Percentiles rank a stretch among this genome's conserved stretches.
phyloP scores from a whole-genome alignment of 2,329 filamentous ascomycete genomes.

The Colletotrichum lupini region DNA sequence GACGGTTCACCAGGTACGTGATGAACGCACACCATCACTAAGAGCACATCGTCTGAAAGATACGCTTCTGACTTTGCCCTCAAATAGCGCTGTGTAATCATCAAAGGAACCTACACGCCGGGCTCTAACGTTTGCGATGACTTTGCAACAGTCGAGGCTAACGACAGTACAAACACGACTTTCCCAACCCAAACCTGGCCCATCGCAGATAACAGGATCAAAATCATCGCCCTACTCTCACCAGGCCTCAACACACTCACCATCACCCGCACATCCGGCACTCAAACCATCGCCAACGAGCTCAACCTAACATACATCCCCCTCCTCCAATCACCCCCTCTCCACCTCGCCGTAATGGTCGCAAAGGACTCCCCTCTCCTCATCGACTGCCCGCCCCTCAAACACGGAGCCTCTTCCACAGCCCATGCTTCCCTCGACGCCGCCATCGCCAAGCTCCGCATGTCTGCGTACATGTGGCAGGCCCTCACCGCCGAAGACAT shows the following conservation, averaged over 20 bases:
- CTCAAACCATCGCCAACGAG: neutral
- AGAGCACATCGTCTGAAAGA: too few relatives aligned
- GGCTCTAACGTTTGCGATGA: neutral
- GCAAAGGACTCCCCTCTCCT: conserved; percentile 76
- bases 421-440: conserved; percentile 64
- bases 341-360: conserved; percentile 77
- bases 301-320: conserved; percentile 64
- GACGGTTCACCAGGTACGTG: conserved; percentile 17
- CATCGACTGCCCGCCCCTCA: conserved; percentile 73
- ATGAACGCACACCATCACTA: too few relatives aligned
- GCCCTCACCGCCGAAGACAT: conserved; percentile 81
- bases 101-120: conserved; percentile 5
- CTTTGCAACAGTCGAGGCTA: conserved; percentile 3
- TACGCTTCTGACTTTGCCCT: neutral
- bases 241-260: conserved; percentile 18
- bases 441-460: conserved; percentile 76
- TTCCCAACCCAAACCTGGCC: conserved; percentile 30
- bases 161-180: neutral
- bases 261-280: neutral
- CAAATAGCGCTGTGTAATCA: conserved; percentile 22
- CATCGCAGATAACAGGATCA: conserved; percentile 7
- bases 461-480: conserved; percentile 82
- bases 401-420: conserved; percentile 66
- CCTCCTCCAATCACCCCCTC: conserved; percentile 67
- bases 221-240: conserved; percentile 18